Base-by-base conservation (phyloP, 2,329 filamentous ascomycete genomes). In the Fusarium stilboides region DNA sequence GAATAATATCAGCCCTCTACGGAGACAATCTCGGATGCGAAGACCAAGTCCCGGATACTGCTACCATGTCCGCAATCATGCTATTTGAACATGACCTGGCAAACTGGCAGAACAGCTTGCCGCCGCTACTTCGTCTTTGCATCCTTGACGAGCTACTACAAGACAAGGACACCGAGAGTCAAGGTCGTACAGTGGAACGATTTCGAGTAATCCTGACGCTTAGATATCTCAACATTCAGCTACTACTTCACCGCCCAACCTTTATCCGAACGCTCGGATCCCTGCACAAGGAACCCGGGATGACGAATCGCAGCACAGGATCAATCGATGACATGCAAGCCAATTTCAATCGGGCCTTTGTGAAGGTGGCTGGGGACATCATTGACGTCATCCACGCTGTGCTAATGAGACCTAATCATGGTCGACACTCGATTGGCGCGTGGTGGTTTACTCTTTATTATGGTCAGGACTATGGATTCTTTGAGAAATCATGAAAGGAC, bases 391-490 rank as follows among this genome's bases (percentile, higher is more conserved):
- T 71, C 0, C 45, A 70, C 6, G 31, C 37, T 0, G 24, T 66
- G 4, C 24, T 68, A 3, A 68, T 33, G 9, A 52, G 49, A 5
- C 43, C 47, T 17, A 33, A 57, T 7, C 55, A 49, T 24, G 20
- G 69, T 20, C 49, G 62, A 1, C 39, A 60, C n/a, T 37, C 66
- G 12, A 47, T 71, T 1, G 68, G 69, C 1, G 69, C 69, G 0
- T 71, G 69, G 69, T 71, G 69, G 69, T 71, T 68, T 4, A 68
- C 68, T 1, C 40, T 71, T 13, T 71, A 71, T 22, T 71, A 70
- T 28, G 54, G 69, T 69, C 17, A 40, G 56, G 28, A 4, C 8
- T 13, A 14, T 20, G 8, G 8, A 28, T 8, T 28, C 8, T 9
- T 28, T 9, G 3, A 3, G 26, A 9, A 28, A 9, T 0, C 13